A percentile compares a stretch with the other conserved stretches of the same genome.
Evolutionary conservation across 371 early-diverging fungal genomes (phyloP).

Genomic region (Circinella minor): DNA sequence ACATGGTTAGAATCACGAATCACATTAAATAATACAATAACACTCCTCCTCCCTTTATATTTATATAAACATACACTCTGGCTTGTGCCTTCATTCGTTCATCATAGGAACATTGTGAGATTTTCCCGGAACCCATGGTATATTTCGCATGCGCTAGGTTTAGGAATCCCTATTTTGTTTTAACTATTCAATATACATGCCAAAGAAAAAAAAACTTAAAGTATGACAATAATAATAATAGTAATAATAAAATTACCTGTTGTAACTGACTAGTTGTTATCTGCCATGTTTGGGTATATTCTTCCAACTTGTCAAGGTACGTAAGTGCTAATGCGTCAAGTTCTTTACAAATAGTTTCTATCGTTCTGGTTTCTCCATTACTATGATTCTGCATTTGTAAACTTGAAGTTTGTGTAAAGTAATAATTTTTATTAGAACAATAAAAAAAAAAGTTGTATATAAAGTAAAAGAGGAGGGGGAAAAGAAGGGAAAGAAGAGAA

Average conservation of each 20-base stretch:
- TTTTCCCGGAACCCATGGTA: constrained; percentile 53
- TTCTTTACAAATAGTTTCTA: constrained; percentile 24
- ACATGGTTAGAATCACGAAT: background rate
- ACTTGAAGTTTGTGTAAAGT: background rate
- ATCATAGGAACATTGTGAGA: constrained; percentile 55
- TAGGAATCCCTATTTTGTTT: constrained; percentile 45
- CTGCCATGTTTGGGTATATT: constrained; percentile 39
- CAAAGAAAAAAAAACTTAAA: background rate
- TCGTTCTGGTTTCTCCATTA: constrained; percentile 2
- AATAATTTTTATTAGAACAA: background rate
- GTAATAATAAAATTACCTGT: constrained; percentile 23
- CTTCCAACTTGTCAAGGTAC: constrained; percentile 40
- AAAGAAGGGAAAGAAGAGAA: no score
- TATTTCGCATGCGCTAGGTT: constrained; percentile 61
- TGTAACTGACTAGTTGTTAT: constrained; percentile 28
- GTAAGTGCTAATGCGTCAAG: constrained; percentile 35
- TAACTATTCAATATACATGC: background rate
- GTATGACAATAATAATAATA: background rate
- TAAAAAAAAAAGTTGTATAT: no score
- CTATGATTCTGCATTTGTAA: constrained; percentile 6
- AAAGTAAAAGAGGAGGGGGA: no score
- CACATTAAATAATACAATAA: background rate
- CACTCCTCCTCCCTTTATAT: background rate
- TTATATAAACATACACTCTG: constrained; percentile 37
- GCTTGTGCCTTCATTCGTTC: constrained; percentile 56